phyloP scores from a whole-genome alignment of 148 eudicot species.

The Rhododendron mucronatum region DNA sequence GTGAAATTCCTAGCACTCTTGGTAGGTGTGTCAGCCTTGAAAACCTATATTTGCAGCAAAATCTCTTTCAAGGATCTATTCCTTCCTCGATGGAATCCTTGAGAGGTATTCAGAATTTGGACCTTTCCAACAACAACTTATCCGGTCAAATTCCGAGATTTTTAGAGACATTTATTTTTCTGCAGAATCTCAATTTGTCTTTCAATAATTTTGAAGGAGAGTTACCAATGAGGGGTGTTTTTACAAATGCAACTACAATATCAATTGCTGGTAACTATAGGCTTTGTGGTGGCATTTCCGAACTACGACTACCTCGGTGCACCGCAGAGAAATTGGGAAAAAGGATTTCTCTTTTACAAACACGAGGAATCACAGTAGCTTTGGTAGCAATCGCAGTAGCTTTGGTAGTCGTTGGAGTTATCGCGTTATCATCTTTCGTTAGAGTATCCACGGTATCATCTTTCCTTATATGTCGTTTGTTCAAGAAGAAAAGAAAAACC shows the following conservation, averaged over 20 bases:
- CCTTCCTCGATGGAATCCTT: not conserved
- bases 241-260: too few relatives aligned
- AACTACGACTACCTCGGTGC: conserved; percentile 3
- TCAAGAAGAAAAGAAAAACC: not conserved
- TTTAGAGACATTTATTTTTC: not conserved
- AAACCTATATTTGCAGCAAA: not conserved
- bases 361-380: not conserved
- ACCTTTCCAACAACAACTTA: conserved; percentile 18
- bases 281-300: conserved; percentile 14
- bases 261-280: conserved; percentile 5
- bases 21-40: not conserved
- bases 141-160: not conserved
- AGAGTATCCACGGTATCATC: not conserved
- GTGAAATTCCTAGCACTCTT: conserved; percentile 8
- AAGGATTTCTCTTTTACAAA: not conserved
- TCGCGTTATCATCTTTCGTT: too few relatives aligned
- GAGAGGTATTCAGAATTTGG: not conserved
- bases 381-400: not conserved
- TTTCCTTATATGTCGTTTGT: not conserved
- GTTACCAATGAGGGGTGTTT: too few relatives aligned
- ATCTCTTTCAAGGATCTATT: not conserved
- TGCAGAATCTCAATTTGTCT: too few relatives aligned
- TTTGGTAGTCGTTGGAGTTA: not conserved
- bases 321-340: not conserved
- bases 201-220: too few relatives aligned